Evolutionary conservation across 306 rosid species (phyloP), one percentile per base, ranked within the genome.

Genomic region (Cucurbita argyrosperma): DNA sequence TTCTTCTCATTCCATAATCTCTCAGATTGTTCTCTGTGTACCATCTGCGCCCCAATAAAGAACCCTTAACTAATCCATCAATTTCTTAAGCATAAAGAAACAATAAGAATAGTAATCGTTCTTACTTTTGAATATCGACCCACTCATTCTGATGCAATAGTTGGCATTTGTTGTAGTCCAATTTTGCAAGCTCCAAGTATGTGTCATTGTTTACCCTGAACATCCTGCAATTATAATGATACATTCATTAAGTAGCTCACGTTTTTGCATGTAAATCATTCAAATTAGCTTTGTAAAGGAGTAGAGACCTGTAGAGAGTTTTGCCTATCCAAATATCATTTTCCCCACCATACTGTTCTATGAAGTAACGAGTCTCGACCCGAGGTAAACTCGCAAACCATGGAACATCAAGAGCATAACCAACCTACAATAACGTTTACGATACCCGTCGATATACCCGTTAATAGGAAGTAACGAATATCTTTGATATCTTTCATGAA

Each of bases 241-340:
- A 4, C 54, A 5, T 15, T 50, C 5, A 50, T 14, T 50, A 50
- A 13, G 5, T 4, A 13, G 15, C 18, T 50, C 7, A 13, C 1
- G 4, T 50, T 49, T 49, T 49, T 49, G n/a, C 13, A 49, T 49
- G 53, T 49, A 50, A 50, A 5, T 50, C 1, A 50, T 50, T 14
- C 14, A 50, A 50, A 50, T 14, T 50, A 14, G 54, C 14, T 50
- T 13, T 14, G 5, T 50, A 14, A 50, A 50, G 18, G 6, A 7
- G 7, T 50, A 50, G 18, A 50, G 15, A 90, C 98, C 97, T 91
- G 75, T 94, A 94, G 16, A 94, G 96, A 19, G 97, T 88, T 82
- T 94, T 94, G 56, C 99, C 99, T n/a, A 94, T 94, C 99, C 99
- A 94, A 0, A 87, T 88, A 52, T 94, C 98, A 78, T 64, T 77